phyloP scores from a whole-genome alignment of 2,329 filamentous ascomycete genomes.

The Fusarium illudens region DNA sequence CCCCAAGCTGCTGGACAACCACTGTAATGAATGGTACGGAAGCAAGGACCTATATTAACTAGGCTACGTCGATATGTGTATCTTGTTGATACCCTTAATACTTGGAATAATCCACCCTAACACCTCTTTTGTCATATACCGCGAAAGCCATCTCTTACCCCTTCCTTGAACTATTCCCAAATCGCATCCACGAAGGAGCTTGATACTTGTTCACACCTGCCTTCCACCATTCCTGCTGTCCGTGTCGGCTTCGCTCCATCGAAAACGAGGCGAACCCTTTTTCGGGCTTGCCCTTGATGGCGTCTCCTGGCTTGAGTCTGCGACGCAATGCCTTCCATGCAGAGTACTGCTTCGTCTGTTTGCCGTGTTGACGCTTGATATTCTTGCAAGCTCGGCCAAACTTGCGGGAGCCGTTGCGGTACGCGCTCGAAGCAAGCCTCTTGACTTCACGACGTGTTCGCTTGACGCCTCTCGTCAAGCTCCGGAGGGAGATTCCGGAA shows the following conservation, averaged over 20 bases:
- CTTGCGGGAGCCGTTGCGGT: conserved; percentile 37
- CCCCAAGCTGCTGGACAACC: not conserved
- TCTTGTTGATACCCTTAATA: conserved; percentile 24
- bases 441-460: conserved; percentile 33
- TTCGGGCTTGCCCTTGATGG: conserved; percentile 38
- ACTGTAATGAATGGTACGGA: not conserved
- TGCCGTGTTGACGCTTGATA: conserved; percentile 40
- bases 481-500: conserved; percentile 26
- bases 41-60: conserved; percentile 12
- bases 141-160: not conserved
- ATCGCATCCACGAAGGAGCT: conserved; percentile 46
- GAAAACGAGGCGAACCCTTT: conserved; percentile 39
- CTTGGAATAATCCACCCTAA: not conserved
- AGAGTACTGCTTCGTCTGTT: conserved; percentile 40
- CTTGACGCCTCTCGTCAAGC: conserved; percentile 35
- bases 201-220: conserved; percentile 47
- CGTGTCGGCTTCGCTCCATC: conserved; percentile 34
- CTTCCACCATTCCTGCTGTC: conserved; percentile 48
- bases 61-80: conserved; percentile 14
- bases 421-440: conserved; percentile 43
- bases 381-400: conserved; percentile 40
- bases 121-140: not conserved
- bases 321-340: conserved; percentile 44
- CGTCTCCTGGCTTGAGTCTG: conserved; percentile 35
- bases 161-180: conserved; percentile 25